Base-by-base conservation (phyloP, 2,329 filamentous ascomycete genomes). In the Epichloe sylvatica region DNA sequence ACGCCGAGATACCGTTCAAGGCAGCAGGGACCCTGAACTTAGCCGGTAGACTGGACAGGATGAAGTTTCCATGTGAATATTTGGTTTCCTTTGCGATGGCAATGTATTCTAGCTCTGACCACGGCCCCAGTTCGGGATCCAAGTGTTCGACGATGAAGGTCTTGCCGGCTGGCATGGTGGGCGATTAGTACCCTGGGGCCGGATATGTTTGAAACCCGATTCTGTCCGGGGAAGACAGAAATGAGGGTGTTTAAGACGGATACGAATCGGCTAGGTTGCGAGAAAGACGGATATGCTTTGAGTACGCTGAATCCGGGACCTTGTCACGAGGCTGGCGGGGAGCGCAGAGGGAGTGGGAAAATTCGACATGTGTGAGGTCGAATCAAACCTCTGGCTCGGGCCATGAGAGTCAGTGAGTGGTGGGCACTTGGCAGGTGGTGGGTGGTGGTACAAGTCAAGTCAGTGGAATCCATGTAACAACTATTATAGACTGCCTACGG, bases 141-240 rank as follows among this genome's bases (percentile, higher is more conserved):
- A 98, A 81, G 68, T 98, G 91, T 73, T 97, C 91, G 59, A 97
- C 90, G 60, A 97, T 86, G 69, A 92, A 96, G 41, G 81, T 90
- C 68, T 89, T 86, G 56, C 65, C 56, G 40, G 63, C 53, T 19
- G 67, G 59, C 69, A 74, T 74, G 47, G 17, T 51, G 42, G 45
- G 51, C 45, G 30, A 47, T 30, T 30, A 11, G 9, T 30, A 30
- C 30, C 9, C 9, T 1, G 30, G 30, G 9, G 30, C 13, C 13
- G 25, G 30, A 34, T 35, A 17, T 6, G 4, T 21, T 1, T 13
- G 30, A 30, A 11, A 30, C 30, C 30, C 30, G 3, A 37, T 37
- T 7, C 7, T 13, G 36, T 44, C 42, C 13, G 25, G 42, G 41
- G 23, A 30, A 34, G 12, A 34, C 8, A 1, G 7, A 12, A 23